Evolutionary conservation across 2,329 filamentous ascomycete genomes (phyloP), one percentile per base, ranked within the genome.

Genomic region (Exophiala phaeomuriformis): DNA sequence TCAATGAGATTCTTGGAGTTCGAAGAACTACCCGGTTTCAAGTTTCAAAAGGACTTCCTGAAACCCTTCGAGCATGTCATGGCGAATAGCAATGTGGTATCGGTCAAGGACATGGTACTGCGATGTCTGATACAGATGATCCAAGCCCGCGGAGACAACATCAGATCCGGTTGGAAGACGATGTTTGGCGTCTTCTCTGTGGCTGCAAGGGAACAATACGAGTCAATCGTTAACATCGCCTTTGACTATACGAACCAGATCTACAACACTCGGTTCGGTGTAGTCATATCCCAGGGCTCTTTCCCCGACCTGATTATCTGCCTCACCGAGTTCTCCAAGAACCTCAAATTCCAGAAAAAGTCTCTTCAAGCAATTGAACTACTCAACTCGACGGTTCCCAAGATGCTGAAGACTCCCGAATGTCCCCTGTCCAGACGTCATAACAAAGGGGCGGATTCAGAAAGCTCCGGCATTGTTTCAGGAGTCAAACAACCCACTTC

Each of bases 141-240:
- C 45, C 93, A 98, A 72, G 90, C 91, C 32, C 81, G 88, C 53
- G 94, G 94, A 4, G 87, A 96, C 70, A 97, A 97, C 63, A 98
- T 99, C 65, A 85, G 91, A 49, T 96, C 90, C 37, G 93, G 93
- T 3, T 99, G 93, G 93, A 86, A 93, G 67, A 97, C 94, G 19
- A 98, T 99, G 91, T 97, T 99, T 70, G 93, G 91, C 3, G 91
- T 96, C 31, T 98, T 98, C 67, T 96, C 91, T 1, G 90, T 97
- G 36, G 93, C 94, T 30, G 93, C 94, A 12, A 80, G 86, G 57
- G 94, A 97, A 66, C 88, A 87, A 10, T 90, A 95, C 67, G 93
- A 98, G 74, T 85, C 84, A 58, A 96, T 99, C 61, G 93, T 98
- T 57, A 96, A 90, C 65, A 82, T 98, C 64, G 90, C 94, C 0